These are phyloP conservation scores for Trichosporon faecale DNA, from an alignment of 1,284 basidiomycete species.

Conservation along the genomic window DNA sequence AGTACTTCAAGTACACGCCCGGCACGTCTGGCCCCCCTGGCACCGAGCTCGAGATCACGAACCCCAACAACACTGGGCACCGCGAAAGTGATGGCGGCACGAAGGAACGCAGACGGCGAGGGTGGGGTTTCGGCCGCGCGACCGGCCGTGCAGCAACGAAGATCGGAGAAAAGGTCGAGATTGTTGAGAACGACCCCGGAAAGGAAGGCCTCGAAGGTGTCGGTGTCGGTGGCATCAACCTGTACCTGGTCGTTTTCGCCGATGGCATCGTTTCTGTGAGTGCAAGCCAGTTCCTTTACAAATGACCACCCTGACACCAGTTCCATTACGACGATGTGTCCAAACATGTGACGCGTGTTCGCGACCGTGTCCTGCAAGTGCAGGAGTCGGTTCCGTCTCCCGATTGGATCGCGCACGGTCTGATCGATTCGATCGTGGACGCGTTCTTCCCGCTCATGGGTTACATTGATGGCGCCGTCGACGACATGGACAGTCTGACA, in stretches of 20 bases:
- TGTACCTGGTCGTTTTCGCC: constrained; percentile 81
- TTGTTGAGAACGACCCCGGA: constrained; percentile 58
- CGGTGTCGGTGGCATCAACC: constrained; percentile 71
- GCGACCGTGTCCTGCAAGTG: constrained; percentile 60
- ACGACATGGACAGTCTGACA: constrained; percentile 71
- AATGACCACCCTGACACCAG: constrained; percentile 51
- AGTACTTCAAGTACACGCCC: constrained; percentile 59
- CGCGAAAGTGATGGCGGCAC: background rate
- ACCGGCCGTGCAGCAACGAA: constrained; percentile 35
- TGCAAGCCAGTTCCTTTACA: constrained; percentile 20
- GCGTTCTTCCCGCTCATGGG: constrained; percentile 85
- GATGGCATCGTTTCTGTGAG: constrained; percentile 85
- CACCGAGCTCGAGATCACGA: background rate
- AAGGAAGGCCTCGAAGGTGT: constrained; percentile 61
- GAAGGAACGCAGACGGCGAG: constrained; percentile 34
- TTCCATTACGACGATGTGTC: constrained; percentile 91
- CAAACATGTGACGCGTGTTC: constrained; percentile 77
- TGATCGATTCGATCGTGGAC: constrained; percentile 91
- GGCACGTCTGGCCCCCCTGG: constrained; percentile 26
- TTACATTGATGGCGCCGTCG: constrained; percentile 77
- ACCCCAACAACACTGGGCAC: background rate
- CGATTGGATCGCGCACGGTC: constrained; percentile 91
- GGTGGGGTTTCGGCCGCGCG: constrained; percentile 44
- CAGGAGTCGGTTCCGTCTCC: constrained; percentile 48
- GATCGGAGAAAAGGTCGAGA: constrained; percentile 55